Conservation (phyloP, 1,284 basidiomycete genomes). For the Trichosporon ovoides region DNA sequence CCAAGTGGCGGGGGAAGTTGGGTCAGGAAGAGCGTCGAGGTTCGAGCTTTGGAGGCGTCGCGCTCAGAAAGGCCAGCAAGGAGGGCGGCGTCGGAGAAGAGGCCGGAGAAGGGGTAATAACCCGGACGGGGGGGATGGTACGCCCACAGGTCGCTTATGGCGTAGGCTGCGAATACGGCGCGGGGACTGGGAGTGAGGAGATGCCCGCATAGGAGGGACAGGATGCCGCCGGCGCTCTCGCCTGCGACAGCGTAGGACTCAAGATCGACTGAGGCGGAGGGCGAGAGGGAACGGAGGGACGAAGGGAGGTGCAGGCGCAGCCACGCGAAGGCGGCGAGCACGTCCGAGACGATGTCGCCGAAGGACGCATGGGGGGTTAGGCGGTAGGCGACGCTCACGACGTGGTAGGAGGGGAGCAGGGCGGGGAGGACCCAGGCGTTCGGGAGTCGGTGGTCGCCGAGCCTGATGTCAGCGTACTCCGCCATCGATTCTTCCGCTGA, state of each 20-base stretch:
- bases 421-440: slow-evolving; percentile 27
- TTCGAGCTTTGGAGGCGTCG: slow-evolving; percentile 15
- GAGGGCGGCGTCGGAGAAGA: neutral
- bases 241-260: slow-evolving; percentile 27
- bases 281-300: neutral
- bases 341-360: slow-evolving; percentile 23
- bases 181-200: neutral
- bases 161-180: slow-evolving; percentile 24
- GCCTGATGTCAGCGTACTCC: slow-evolving; percentile 6
- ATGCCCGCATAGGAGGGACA: slow-evolving; percentile 7
- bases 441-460: slow-evolving; percentile 22
- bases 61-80: too few relatives aligned
- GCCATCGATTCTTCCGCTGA: too few relatives aligned
- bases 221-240: slow-evolving; percentile 31
- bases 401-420: slow-evolving; percentile 24
- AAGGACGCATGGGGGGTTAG: slow-evolving; percentile 24
- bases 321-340: slow-evolving; percentile 23
- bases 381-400: slow-evolving; percentile 29
- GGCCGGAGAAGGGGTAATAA: neutral
- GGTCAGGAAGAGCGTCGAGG: slow-evolving; percentile 8
- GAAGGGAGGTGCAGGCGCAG: slow-evolving; percentile 17
- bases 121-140: slow-evolving; percentile 5
- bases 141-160: slow-evolving; percentile 23
- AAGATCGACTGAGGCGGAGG: slow-evolving; percentile 12
- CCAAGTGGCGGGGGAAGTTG: slow-evolving; percentile 3